Conservation (phyloP, 2,329 filamentous ascomycete genomes). For the Cordyceps cateniannulata region DNA sequence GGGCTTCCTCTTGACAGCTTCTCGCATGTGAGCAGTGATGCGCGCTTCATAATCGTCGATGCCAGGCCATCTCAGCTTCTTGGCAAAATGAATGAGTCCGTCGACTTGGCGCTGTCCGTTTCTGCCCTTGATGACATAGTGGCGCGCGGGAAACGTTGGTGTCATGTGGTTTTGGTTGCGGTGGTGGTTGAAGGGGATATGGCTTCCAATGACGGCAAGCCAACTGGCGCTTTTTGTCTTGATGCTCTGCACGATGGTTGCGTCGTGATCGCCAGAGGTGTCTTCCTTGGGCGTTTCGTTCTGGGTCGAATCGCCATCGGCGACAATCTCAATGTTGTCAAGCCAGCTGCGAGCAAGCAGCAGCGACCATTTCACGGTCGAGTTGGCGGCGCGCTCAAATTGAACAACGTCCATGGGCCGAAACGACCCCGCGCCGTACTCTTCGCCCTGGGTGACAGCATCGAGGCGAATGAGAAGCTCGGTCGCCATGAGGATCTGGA, state of each 20-base stretch:
- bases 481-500: conserved; percentile 59
- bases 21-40: conserved; percentile 41
- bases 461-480: conserved; percentile 61
- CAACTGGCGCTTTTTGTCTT: conserved; percentile 35
- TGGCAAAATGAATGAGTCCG: conserved; percentile 58
- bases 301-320: conserved; percentile 25
- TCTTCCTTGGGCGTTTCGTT: conserved; percentile 3
- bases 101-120: conserved; percentile 53
- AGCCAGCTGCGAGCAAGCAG: conserved; percentile 59
- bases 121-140: conserved; percentile 48
- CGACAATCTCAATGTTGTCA: conserved; percentile 58
- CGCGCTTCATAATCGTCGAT: conserved; percentile 44
- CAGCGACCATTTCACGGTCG: conserved; percentile 61
- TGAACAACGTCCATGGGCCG: conserved; percentile 50
- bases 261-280: neutral
- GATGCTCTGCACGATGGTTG: conserved; percentile 15
- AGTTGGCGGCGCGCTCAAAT: conserved; percentile 56
- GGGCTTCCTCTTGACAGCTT: conserved; percentile 32
- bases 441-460: conserved; percentile 54
- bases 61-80: conserved; percentile 56
- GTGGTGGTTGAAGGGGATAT: conserved; percentile 40
- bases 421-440: conserved; percentile 45
- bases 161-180: conserved; percentile 26
- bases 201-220: conserved; percentile 52
- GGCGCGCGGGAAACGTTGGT: conserved; percentile 24